phyloP scores from a whole-genome alignment of 371 early-diverging fungal species.

The Circinella umbellata region DNA sequence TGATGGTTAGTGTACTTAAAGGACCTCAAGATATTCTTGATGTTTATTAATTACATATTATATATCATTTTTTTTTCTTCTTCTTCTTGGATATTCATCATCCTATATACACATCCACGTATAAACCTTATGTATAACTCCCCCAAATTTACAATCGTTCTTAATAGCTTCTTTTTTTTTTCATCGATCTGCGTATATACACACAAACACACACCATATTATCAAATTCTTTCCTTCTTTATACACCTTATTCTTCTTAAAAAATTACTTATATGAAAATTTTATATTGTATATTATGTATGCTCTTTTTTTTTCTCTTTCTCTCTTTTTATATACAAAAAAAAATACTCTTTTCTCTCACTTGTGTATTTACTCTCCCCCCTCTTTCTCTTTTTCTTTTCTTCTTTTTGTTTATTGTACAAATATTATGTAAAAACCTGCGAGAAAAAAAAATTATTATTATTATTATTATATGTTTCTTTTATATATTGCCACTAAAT shows the following conservation, averaged over 20 bases:
- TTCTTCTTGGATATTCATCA: background rate
- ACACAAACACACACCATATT: too few relatives aligned
- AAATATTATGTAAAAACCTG: slow-evolving; percentile 13
- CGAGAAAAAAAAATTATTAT: slow-evolving; percentile 20
- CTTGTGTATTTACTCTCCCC: background rate
- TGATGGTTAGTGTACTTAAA: slow-evolving; percentile 58
- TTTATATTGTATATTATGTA: slow-evolving; percentile 7
- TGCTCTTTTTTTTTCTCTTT: background rate
- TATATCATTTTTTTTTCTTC: background rate
- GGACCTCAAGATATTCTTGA: slow-evolving; percentile 57
- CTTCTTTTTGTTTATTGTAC: background rate
- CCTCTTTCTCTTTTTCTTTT: background rate
- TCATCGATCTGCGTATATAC: background rate
- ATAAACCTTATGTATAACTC: background rate
- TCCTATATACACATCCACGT: background rate
- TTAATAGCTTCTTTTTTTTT: background rate
- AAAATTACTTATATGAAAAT: slow-evolving; percentile 5
- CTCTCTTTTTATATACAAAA: slow-evolving; percentile 3
- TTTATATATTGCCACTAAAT: slow-evolving; percentile 1
- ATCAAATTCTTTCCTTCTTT: background rate
- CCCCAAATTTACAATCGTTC: background rate
- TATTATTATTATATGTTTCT: slow-evolving; percentile 1
- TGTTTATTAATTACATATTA: background rate
- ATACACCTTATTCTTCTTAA: background rate
- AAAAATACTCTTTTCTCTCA: background rate